phyloP scores from a whole-genome alignment of 352 stramenopile species.

The Phytophthora meadii region DNA sequence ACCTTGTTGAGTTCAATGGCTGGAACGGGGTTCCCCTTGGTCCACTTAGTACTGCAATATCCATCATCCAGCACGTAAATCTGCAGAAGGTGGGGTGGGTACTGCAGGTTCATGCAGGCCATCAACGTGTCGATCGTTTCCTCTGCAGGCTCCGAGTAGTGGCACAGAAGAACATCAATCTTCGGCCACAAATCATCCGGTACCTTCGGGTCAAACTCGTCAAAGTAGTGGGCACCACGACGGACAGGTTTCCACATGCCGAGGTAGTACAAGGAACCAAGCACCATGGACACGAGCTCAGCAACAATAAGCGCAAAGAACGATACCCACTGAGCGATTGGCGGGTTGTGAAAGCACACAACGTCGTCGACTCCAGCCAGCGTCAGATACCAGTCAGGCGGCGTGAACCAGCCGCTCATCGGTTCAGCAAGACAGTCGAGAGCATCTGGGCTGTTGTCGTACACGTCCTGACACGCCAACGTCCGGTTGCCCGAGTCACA shows the following conservation, averaged over 20 bases:
- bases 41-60: constrained; percentile 87
- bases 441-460: constrained; percentile 65
- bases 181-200: constrained; percentile 86
- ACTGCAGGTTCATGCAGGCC: constrained; percentile 90
- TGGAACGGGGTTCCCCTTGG: constrained; percentile 73
- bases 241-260: constrained; percentile 91
- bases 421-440: constrained; percentile 54
- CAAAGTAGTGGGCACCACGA: constrained; percentile 88
- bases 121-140: constrained; percentile 88
- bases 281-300: constrained; percentile 72
- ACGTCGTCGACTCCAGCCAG: constrained; percentile 80
- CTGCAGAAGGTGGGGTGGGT: constrained; percentile 85
- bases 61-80: constrained; percentile 89
- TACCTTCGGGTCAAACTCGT: constrained; percentile 85
- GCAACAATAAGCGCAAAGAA: constrained; percentile 79
- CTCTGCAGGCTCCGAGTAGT: constrained; percentile 86
- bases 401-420: constrained; percentile 74
- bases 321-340: constrained; percentile 80
- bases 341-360: constrained; percentile 77
- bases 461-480: constrained; percentile 65
- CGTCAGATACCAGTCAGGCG: constrained; percentile 79
- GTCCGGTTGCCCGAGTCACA: constrained; percentile 64
- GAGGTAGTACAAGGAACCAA: constrained; percentile 86
- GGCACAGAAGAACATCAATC: constrained; percentile 83
- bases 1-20: constrained; percentile 81